These are phyloP conservation scores for Sarocladium kiliense DNA, from an alignment of 2,329 filamentous ascomycete genomes.

Conservation along the genomic window DNA sequence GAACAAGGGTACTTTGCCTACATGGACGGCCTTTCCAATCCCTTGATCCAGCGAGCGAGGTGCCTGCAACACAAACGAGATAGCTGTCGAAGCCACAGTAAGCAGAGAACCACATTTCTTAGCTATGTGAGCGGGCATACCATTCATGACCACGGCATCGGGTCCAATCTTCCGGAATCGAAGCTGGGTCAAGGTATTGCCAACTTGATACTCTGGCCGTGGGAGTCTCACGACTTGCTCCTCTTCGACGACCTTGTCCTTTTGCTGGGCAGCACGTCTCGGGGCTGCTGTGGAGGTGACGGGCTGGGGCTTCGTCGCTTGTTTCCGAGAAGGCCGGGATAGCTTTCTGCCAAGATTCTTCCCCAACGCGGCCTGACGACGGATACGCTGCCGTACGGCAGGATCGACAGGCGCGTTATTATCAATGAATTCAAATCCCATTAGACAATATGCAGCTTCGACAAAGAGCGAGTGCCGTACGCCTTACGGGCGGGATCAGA, in stretches of 20 bases:
- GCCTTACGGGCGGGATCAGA: no score
- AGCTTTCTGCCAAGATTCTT: conserved; percentile 9
- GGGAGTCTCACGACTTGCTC: background rate
- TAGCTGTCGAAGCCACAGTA: background rate
- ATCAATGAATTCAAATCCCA: conserved; percentile 8
- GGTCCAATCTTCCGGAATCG: conserved; percentile 2
- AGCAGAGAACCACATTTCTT: background rate
- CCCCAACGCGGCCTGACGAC: conserved; percentile 7
- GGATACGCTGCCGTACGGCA: background rate
- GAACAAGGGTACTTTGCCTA: conserved; percentile 4
- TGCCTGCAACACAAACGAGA: conserved; percentile 6
- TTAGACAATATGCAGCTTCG: background rate
- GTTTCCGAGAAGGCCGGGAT: background rate
- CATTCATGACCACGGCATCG: conserved; percentile 6
- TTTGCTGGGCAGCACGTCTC: no score
- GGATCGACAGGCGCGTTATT: background rate
- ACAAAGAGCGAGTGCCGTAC: no score
- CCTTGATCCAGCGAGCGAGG: background rate
- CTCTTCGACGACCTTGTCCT: background rate
- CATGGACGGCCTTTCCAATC: conserved; percentile 1
- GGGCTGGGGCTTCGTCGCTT: background rate
- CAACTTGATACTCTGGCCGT: background rate
- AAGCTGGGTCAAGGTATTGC: conserved; percentile 4
- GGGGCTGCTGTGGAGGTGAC: background rate
- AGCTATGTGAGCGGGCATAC: background rate